Base-by-base conservation (phyloP, 2,329 filamentous ascomycete species). In the Rutstroemia sydowiana region DNA sequence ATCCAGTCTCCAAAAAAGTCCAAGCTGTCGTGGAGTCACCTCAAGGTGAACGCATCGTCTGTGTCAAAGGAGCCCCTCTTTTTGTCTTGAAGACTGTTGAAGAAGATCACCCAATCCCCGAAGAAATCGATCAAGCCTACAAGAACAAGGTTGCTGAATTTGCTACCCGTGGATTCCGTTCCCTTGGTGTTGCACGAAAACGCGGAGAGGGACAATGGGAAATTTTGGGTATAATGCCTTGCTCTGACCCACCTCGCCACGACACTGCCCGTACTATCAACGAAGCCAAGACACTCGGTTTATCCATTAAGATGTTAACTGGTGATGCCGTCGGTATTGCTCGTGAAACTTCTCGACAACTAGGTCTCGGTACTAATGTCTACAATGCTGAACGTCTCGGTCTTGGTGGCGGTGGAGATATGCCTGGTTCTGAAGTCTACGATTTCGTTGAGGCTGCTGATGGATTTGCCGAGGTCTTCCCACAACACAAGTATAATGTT, bases 301-400 rank as follows among this genome's bases (percentile, higher is more conserved):
- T 95, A 56, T 90, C 86, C 61, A 90, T 95, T 73, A 95, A 95
- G 79, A 95, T 95, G 88, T 81, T 95, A 74, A 95, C 90, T 73
- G 89, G 89, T 79, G 89, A 95, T 68, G 88, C 90, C 61, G 89
- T 95, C 68, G 90, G 88, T 71, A 95, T 95, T 69, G 89, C 89
- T 63, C 85, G 87, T 75, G 89, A 95, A 73, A 95, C 88, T 62
- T 93, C 88, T 50, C 87, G 88, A 65, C 88, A 93, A 73, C 85
- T 95, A 60, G 88, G 89, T 75, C 84, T 95, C 55, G 89, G 89
- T 65, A 93, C 88, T 66, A 95, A 95, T 71, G 84, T 95, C 65
- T 95, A 95, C 77, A 93, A 95, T 66, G 88, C 89, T 71, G 89
- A 95, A 74, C 86, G 87, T 65, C 87, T 95, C 53, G 89, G 89